Conservation (phyloP, 1,139 yeast species). For the Kluyveromyces sp. region DNA sequence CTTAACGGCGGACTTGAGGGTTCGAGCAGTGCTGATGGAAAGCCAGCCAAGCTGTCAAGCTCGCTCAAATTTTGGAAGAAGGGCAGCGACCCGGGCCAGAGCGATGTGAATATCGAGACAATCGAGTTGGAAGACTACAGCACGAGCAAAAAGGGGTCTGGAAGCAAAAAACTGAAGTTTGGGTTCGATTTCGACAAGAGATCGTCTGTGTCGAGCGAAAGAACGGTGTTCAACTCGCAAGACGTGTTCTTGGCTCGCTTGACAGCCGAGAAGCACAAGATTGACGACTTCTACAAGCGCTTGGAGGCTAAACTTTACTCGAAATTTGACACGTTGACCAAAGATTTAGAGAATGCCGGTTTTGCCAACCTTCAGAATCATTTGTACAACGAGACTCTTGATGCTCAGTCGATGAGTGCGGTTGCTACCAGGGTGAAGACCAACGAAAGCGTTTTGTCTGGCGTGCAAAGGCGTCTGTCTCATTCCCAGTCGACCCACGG, state of each 20-base stretch:
- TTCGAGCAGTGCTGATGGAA: constrained; percentile 10
- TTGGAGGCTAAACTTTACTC: constrained; percentile 45
- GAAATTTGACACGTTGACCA: constrained; percentile 45
- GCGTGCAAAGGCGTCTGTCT: constrained; percentile 6
- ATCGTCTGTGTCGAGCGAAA: constrained; percentile 26
- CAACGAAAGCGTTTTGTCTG: constrained; percentile 8
- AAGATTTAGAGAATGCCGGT: constrained; percentile 36
- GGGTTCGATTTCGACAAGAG: constrained; percentile 14
- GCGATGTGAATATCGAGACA: constrained; percentile 15
- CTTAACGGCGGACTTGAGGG: not conserved
- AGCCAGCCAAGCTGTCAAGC: constrained; percentile 1
- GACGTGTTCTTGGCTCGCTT: constrained; percentile 47
- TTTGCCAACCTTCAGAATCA: constrained; percentile 7
- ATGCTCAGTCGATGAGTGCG: constrained; percentile 4
- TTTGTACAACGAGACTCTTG: constrained; percentile 8
- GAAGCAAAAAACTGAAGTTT: constrained; percentile 1
- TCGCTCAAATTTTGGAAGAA: constrained; percentile 10
- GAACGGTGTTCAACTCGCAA: constrained; percentile 26
- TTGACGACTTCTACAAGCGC: constrained; percentile 51
- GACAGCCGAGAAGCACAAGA: constrained; percentile 48
- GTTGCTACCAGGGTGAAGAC: constrained; percentile 7
- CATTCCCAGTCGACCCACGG: constrained; percentile 8
- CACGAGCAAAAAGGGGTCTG: constrained; percentile 7
- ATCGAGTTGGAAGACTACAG: constrained; percentile 24
- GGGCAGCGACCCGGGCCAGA: constrained; percentile 5